Percentiles rank a stretch among this genome's conserved stretches.
Conservation (phyloP, 2,329 filamentous ascomycete species). For the Drechslera avenae region DNA sequence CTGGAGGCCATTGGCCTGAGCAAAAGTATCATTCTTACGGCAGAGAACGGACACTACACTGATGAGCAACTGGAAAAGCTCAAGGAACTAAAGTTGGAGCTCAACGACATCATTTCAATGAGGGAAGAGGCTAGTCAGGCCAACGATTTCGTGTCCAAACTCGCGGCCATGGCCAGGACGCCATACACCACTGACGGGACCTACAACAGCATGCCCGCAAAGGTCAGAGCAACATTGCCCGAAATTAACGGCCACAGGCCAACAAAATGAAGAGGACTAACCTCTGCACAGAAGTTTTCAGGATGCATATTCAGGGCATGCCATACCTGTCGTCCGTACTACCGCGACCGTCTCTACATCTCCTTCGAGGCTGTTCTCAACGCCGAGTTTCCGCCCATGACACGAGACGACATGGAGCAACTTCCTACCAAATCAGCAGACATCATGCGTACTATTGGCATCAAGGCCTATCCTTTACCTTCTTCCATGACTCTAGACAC, state of each 20-base stretch:
- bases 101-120: conserved; percentile 37
- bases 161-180: conserved; percentile 14
- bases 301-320: conserved; percentile 55
- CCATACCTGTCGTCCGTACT: conserved; percentile 57
- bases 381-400: conserved; percentile 43
- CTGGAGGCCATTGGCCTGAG: conserved; percentile 39
- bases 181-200: conserved; percentile 31
- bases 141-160: conserved; percentile 22
- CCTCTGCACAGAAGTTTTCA: neutral
- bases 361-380: conserved; percentile 53
- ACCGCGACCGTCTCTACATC: conserved; percentile 53
- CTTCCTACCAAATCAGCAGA: conserved; percentile 47
- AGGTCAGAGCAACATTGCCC: conserved; percentile 16
- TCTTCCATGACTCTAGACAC: conserved; percentile 4
- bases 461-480: neutral
- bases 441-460: conserved; percentile 44
- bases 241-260: neutral
- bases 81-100: conserved; percentile 38
- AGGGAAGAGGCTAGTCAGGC: conserved; percentile 23
- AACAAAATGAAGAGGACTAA: conserved; percentile 5
- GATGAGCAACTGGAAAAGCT: conserved; percentile 38
- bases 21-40: conserved; percentile 41
- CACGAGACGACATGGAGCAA: conserved; percentile 31
- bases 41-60: conserved; percentile 44
- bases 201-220: conserved; percentile 14